These are phyloP conservation scores for Dunaliella sp. DNA, from an alignment of 139 green algal genomes.

Conservation along the genomic window DNA sequence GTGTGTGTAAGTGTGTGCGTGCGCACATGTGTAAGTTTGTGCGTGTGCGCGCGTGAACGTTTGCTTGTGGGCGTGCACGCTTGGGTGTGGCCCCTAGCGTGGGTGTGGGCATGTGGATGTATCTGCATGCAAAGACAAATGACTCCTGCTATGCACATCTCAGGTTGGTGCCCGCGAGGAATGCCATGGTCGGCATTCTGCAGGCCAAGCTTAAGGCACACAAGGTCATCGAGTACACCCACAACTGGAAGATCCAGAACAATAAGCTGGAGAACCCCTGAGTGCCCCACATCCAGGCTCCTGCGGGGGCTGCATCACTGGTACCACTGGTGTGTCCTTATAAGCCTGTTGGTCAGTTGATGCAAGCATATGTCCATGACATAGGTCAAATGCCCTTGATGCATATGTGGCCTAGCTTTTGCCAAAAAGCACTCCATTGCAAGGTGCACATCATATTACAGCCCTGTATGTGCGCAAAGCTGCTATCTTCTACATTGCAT, in stretches of 20 bases:
- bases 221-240: neutral
- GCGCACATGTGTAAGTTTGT: too few species aligned
- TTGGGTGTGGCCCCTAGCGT: too few species aligned
- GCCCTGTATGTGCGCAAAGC: too few species aligned
- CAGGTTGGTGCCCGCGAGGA: constrained; percentile 27
- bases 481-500: too few species aligned
- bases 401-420: neutral
- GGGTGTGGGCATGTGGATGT: too few species aligned
- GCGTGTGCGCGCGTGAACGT: too few species aligned
- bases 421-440: neutral
- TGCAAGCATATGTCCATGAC: neutral
- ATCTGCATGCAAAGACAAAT: too few species aligned
- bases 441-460: neutral
- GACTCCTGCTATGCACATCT: too few species aligned
- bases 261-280: neutral
- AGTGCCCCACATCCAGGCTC: too few species aligned
- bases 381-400: neutral
- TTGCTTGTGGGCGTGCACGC: too few species aligned
- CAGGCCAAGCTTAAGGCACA: constrained; percentile 21
- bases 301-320: too few species aligned
- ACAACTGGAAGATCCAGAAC: neutral
- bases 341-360: neutral
- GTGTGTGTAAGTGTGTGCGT: too few species aligned
- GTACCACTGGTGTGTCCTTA: neutral
- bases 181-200: constrained; percentile 32